These are phyloP conservation scores for Chimonanthus salicifolius DNA, from an alignment of 164 flowering plant species.

Conservation along the genomic window DNA sequence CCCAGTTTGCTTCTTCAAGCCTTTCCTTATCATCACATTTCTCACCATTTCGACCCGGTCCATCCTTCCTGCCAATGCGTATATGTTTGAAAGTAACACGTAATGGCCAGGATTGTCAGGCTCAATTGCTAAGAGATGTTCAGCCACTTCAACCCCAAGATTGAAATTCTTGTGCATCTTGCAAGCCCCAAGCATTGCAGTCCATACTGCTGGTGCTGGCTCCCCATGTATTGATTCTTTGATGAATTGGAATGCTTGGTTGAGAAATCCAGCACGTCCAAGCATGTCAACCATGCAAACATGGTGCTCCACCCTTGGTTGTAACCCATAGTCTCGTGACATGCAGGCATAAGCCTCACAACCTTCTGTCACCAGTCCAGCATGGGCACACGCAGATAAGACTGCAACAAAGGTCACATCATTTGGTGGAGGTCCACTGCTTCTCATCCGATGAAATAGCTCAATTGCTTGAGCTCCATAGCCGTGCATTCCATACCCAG, in stretches of 20 bases:
- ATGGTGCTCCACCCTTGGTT: slow-evolving; percentile 61
- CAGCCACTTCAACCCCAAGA: slow-evolving; percentile 50
- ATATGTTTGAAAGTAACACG: slow-evolving; percentile 67
- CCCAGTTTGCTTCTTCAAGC: slow-evolving; percentile 66
- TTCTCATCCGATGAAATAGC: slow-evolving; percentile 44
- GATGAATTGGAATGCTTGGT: slow-evolving; percentile 47
- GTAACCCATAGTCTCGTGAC: slow-evolving; percentile 33
- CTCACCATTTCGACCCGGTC: slow-evolving; percentile 61
- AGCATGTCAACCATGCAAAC: slow-evolving; percentile 78
- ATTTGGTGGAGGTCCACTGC: slow-evolving; percentile 42
- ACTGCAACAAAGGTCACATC: slow-evolving; percentile 57
- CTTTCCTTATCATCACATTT: slow-evolving; percentile 42
- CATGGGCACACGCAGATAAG: slow-evolving; percentile 72
- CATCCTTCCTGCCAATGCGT: slow-evolving; percentile 62
- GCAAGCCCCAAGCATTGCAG: slow-evolving; percentile 82
- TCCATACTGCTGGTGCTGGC: slow-evolving; percentile 59
- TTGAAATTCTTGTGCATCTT: slow-evolving; percentile 68
- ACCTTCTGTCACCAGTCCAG: slow-evolving; percentile 59
- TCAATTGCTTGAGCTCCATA: slow-evolving; percentile 48
- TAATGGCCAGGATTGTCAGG: slow-evolving; percentile 71
- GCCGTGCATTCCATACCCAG: slow-evolving; percentile 72
- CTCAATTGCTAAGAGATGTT: slow-evolving; percentile 46
- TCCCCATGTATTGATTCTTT: slow-evolving; percentile 18
- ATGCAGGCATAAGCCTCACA: slow-evolving; percentile 31
- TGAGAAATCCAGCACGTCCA: slow-evolving; percentile 64